Base-by-base conservation (phyloP, 2,329 filamentous ascomycete species). In the Fusarium sp. region DNA sequence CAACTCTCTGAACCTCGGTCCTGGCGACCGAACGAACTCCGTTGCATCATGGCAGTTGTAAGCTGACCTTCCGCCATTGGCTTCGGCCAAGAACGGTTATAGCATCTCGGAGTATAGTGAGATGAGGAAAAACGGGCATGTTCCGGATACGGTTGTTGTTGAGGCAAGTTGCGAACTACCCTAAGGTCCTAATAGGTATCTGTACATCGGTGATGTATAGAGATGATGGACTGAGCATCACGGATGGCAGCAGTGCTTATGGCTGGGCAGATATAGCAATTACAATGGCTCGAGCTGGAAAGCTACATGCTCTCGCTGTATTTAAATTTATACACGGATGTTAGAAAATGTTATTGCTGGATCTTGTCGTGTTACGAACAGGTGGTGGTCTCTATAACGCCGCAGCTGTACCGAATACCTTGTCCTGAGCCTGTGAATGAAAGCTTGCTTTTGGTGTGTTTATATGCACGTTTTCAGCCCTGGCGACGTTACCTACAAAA, bases 1-100 rank as follows among this genome's bases (percentile, higher is more conserved):
- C 57, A 54, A 56, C 31, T 36, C 51, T 57, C n/a, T 61, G 62
- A 78, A 70, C 77, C 77, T 78, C 77, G 77, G 77, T 57, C 70
- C 75, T 69, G 45, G 47, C 56, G 74, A 56, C 75, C 69, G 74
- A 73, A 51, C 42, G 61, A 56, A 52, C 36, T 59, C 61, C 31
- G 49, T 65, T 24, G 31, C 44, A 26, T 36, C 24, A 28, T 28
- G 31, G 22, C 28, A 51, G 38, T 33, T 51, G 47, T 24, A 28
- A 45, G 38, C 55, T 65, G 39, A 44, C 38, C 49, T 65, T 47
- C 38, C 45, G 51, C 36, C 35, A 41, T 44, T 41, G 33, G 24
- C 33, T 54, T 75, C 47, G 65, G 70, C 68, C 61, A 41, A 60
- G 36, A 15, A 38, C 45, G 56, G 52, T 41, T 64, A 59, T 61